phyloP scores from a whole-genome alignment of 768 basidiomycete species.

The Russula brevipes region DNA sequence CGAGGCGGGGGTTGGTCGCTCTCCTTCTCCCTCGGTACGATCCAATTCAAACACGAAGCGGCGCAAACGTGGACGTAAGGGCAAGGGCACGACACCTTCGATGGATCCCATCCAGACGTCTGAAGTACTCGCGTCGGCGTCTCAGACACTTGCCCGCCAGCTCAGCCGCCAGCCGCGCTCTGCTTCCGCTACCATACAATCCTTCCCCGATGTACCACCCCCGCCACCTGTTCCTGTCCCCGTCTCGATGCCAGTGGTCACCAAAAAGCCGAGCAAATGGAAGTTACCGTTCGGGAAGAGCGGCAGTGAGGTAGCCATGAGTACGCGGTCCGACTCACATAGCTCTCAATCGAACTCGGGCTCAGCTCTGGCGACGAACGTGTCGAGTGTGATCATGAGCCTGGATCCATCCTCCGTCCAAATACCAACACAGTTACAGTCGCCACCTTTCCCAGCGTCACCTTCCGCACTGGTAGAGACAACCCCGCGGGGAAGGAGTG shows the following conservation, averaged over 20 bases:
- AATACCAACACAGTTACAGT: conserved; percentile 6
- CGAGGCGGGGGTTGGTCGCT: background rate
- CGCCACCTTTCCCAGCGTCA: background rate
- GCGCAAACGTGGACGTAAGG: conserved; percentile 82
- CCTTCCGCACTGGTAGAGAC: background rate
- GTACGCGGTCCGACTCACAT: conserved; percentile 7
- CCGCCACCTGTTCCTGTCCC: conserved; percentile 39
- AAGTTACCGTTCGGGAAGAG: conserved; percentile 69
- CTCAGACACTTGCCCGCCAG: conserved; percentile 79
- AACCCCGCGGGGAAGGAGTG: background rate
- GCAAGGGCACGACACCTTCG: conserved; percentile 50
- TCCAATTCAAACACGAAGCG: conserved; percentile 66
- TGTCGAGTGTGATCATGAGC: conserved; percentile 70
- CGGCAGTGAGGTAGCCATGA: conserved; percentile 28
- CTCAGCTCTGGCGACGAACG: conserved; percentile 69
- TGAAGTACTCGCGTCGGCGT: conserved; percentile 69
- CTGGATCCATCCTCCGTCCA: conserved; percentile 43
- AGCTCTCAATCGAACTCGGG: conserved; percentile 12
- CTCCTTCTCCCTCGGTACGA: conserved; percentile 14
- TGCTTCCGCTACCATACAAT: conserved; percentile 16
- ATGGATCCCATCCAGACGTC: conserved; percentile 48
- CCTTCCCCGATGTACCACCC: conserved; percentile 27
- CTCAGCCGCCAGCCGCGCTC: conserved; percentile 53
- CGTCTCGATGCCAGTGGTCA: conserved; percentile 28
- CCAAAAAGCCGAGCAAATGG: conserved; percentile 85